These are phyloP conservation scores for Euptelea pleiosperma DNA, from an alignment of 164 flowering plant species.

Conservation along the genomic window DNA sequence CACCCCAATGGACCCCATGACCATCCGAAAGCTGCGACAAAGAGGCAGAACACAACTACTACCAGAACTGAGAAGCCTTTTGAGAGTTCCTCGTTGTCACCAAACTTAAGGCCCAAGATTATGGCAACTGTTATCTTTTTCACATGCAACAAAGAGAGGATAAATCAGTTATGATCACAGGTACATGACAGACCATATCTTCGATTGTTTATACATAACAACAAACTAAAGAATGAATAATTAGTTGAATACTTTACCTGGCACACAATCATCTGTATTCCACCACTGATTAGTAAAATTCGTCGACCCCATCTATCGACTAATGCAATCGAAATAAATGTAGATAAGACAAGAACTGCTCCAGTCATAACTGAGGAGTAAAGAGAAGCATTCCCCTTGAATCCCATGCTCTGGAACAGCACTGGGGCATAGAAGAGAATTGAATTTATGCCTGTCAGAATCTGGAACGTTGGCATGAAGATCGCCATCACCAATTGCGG, in stretches of 20 bases:
- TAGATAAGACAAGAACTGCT: slow-evolving; percentile 76
- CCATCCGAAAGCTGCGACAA: slow-evolving; percentile 67
- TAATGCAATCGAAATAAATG: slow-evolving; percentile 69
- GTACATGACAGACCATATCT: background rate
- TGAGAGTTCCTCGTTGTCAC: slow-evolving; percentile 43
- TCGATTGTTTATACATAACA: background rate
- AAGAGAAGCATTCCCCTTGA: slow-evolving; percentile 65
- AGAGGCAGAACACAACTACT: slow-evolving; percentile 67
- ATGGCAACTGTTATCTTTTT: slow-evolving; percentile 64
- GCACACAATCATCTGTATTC: slow-evolving; percentile 74
- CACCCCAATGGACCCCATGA: slow-evolving; percentile 68
- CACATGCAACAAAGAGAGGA: background rate
- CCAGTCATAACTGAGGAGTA: slow-evolving; percentile 88
- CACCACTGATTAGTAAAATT: slow-evolving; percentile 66
- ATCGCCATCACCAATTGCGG: slow-evolving; percentile 87
- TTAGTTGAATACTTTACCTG: slow-evolving; percentile 48
- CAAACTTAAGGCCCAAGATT: slow-evolving; percentile 71
- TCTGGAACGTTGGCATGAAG: slow-evolving; percentile 84
- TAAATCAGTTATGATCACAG: background rate
- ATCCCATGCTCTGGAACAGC: slow-evolving; percentile 84
- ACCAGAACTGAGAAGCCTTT: slow-evolving; percentile 58
- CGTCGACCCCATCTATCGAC: slow-evolving; percentile 82
- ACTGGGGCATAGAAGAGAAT: slow-evolving; percentile 93
- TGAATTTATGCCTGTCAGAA: slow-evolving; percentile 81
- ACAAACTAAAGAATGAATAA: background rate